Evolutionary conservation across 495 filamentous ascomycete species (phyloP).

Genomic region (Aspergillus olivimuriae): DNA sequence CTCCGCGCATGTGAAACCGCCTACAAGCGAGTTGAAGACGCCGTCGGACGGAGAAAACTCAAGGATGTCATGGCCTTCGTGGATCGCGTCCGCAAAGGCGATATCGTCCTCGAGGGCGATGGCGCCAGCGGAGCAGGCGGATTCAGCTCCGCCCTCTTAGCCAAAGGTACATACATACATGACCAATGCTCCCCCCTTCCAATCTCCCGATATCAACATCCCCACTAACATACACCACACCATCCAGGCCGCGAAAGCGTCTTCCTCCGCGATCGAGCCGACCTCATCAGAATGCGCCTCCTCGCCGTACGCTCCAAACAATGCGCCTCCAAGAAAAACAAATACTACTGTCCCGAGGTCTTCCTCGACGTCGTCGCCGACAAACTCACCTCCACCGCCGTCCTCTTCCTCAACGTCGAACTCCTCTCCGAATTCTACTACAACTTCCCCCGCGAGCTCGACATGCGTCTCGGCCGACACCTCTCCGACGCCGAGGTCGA

Average conservation of each 20-base stretch:
- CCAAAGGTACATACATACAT: slow-evolving; percentile 54
- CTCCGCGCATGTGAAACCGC: slow-evolving; percentile 75
- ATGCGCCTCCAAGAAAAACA: slow-evolving; percentile 74
- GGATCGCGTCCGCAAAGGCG: slow-evolving; percentile 78
- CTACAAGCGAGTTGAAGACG: slow-evolving; percentile 64
- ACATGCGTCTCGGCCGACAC: slow-evolving; percentile 75
- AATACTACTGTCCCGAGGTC: slow-evolving; percentile 94
- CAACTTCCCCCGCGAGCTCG: slow-evolving; percentile 89
- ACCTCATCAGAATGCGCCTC: slow-evolving; percentile 85
- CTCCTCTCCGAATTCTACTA: slow-evolving; percentile 95
- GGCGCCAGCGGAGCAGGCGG: slow-evolving; percentile 81
- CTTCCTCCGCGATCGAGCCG: slow-evolving; percentile 86
- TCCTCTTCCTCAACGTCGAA: slow-evolving; percentile 97
- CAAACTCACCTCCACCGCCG: slow-evolving; percentile 89
- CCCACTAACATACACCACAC: slow-evolving; percentile 13
- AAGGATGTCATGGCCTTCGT: slow-evolving; percentile 88
- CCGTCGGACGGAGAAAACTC: slow-evolving; percentile 71
- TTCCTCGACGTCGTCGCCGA: slow-evolving; percentile 96
- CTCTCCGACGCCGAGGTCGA: slow-evolving; percentile 76
- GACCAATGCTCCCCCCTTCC: neutral
- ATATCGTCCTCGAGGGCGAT: slow-evolving; percentile 76
- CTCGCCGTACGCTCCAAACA: slow-evolving; percentile 80
- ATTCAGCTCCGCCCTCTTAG: slow-evolving; percentile 75
- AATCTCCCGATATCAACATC: too few relatives aligned
- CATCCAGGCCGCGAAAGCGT: slow-evolving; percentile 74